Percentiles rank a stretch among this genome's conserved stretches.
phyloP scores from a whole-genome alignment of 495 filamentous ascomycete genomes.

The Sabuloglossum arenarium region DNA sequence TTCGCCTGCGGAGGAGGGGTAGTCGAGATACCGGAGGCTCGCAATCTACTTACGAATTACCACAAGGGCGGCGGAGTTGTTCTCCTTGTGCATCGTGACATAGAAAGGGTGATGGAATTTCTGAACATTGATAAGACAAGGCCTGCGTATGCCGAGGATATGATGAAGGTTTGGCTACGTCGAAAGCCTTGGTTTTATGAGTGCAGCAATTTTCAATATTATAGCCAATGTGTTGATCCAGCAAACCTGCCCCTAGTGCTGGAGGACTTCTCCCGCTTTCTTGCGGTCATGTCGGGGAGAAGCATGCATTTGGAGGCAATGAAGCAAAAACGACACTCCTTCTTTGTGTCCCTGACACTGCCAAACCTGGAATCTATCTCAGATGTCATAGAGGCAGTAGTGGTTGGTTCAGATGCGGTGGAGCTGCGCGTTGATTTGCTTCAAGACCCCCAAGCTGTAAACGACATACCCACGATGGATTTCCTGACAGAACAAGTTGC shows the following conservation, averaged over 20 bases:
- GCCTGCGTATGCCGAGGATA: constrained; percentile 85
- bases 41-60: constrained; percentile 52
- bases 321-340: constrained; percentile 53
- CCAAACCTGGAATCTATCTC: constrained; percentile 44
- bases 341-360: constrained; percentile 81
- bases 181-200: constrained; percentile 80
- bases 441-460: constrained; percentile 39
- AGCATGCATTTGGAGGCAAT: constrained; percentile 40
- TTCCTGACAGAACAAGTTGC: constrained; percentile 69
- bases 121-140: constrained; percentile 76
- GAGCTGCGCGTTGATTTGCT: constrained; percentile 89
- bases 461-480: constrained; percentile 41
- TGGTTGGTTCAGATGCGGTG: constrained; percentile 78
- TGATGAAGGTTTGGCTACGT: constrained; percentile 78
- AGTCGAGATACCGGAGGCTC: constrained; percentile 69
- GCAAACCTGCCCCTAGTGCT: constrained; percentile 35
- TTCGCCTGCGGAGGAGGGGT: constrained; percentile 91
- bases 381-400: constrained; percentile 45
- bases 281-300: constrained; percentile 51
- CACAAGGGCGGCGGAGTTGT: constrained; percentile 71
- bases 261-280: constrained; percentile 62
- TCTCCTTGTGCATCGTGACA: constrained; percentile 69
- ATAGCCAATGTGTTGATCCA: constrained; percentile 33
- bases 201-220: constrained; percentile 91
- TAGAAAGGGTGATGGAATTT: constrained; percentile 74